phyloP scores from a whole-genome alignment of 148 eudicot genomes.

The Cornus controversa region DNA sequence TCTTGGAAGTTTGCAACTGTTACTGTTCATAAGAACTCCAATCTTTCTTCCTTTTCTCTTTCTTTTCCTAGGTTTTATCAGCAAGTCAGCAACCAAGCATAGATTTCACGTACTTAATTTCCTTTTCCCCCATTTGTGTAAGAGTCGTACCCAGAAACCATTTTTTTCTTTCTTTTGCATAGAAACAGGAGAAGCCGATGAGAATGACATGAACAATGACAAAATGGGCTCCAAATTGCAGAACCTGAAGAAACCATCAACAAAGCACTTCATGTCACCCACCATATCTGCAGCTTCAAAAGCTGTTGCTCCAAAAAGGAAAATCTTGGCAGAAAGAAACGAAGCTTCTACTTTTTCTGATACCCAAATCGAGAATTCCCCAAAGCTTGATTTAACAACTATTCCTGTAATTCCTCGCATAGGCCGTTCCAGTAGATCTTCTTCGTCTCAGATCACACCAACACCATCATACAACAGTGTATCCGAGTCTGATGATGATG shows the following conservation, averaged over 20 bases:
- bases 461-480: not conserved
- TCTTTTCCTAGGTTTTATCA: not conserved
- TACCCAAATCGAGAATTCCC: slow-evolving; percentile 16
- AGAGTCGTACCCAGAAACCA: no score
- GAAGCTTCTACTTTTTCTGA: slow-evolving; percentile 17
- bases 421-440: slow-evolving; percentile 16
- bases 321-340: slow-evolving; percentile 54
- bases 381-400: slow-evolving; percentile 22
- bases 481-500: slow-evolving; percentile 13
- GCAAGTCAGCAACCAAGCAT: not conserved
- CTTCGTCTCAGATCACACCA: slow-evolving; percentile 10
- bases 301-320: slow-evolving; percentile 40
- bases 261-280: slow-evolving; percentile 65
- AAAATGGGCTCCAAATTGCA: slow-evolving; percentile 26
- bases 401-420: not conserved
- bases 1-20: not conserved
- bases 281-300: slow-evolving; percentile 58
- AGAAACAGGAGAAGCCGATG: slow-evolving; percentile 40
- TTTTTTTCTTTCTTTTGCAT: not conserved
- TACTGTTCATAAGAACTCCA: not conserved
- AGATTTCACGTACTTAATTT: not conserved
- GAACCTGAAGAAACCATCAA: slow-evolving; percentile 21
- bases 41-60: not conserved
- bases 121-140: not conserved
- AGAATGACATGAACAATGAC: slow-evolving; percentile 29